These are phyloP conservation scores for Cicer pinnatifidum DNA, from an alignment of 306 rosid genomes.

Conservation along the genomic window DNA sequence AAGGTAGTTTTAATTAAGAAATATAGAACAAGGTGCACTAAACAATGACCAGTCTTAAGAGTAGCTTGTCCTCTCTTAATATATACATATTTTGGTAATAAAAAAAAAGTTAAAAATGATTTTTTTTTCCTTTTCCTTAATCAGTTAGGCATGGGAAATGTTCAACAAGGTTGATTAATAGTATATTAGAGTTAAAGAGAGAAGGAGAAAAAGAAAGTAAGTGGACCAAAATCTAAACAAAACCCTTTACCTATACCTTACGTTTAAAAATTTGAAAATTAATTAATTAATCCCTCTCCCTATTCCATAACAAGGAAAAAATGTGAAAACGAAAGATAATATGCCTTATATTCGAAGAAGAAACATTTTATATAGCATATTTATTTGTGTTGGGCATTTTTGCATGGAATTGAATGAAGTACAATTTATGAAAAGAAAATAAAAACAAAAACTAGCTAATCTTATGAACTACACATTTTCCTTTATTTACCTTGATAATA, in stretches of 20 bases:
- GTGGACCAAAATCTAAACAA: conserved; percentile 49
- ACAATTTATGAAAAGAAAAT: conserved; percentile 23
- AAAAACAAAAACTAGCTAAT: neutral
- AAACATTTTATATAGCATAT: neutral
- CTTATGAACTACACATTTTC: neutral
- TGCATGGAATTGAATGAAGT: conserved; percentile 45
- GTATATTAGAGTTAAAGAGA: conserved; percentile 38
- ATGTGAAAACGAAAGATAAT: neutral
- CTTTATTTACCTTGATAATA: conserved; percentile 32
- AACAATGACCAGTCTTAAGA: no score
- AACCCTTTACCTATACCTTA: conserved; percentile 51
- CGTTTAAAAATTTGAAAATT: conserved; percentile 46
- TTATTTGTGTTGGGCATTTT: conserved; percentile 29
- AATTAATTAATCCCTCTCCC: neutral
- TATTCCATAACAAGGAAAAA: conserved; percentile 23
- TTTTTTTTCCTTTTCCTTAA: conserved; percentile 35
- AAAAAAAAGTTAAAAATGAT: no score
- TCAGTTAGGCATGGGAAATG: conserved; percentile 35
- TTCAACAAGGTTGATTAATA: conserved; percentile 11
- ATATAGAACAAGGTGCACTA: no score
- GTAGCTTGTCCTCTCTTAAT: no score
- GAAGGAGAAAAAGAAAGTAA: conserved; percentile 14
- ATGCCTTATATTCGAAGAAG: conserved; percentile 36
- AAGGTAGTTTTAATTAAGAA: no score
- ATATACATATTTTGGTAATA: no score